Conservation (phyloP, 2,329 filamentous ascomycete genomes). For the Apiospora hydei region DNA sequence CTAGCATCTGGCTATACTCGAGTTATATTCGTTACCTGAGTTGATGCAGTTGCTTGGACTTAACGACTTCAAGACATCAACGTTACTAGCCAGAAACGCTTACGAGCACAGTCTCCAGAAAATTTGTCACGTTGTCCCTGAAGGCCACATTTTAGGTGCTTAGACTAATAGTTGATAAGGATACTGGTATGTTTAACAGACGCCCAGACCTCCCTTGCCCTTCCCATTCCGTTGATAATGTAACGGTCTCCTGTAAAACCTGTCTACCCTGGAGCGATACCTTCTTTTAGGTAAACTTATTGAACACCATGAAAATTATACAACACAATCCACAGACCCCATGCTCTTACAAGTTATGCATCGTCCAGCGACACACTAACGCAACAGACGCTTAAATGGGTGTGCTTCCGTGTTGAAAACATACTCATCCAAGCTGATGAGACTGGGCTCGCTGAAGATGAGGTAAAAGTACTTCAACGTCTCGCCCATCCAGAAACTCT, state of each 20-base stretch:
- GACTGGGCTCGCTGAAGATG: conserved; percentile 28
- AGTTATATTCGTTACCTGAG: not conserved
- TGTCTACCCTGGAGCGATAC: not conserved
- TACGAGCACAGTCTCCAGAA: too few species aligned
- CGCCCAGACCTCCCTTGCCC: too few species aligned
- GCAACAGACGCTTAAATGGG: conserved; percentile 23
- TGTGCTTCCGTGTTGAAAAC: conserved; percentile 31
- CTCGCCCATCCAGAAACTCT: conserved; percentile 31
- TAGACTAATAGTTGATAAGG: too few species aligned
- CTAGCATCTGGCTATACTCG: not conserved
- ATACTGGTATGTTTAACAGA: too few species aligned
- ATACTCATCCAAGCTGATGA: conserved; percentile 28
- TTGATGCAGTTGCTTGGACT: not conserved
- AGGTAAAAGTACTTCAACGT: conserved; percentile 30
- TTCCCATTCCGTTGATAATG: too few species aligned
- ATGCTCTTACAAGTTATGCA: not conserved
- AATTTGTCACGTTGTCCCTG: too few species aligned
- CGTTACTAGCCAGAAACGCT: too few species aligned
- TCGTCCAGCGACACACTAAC: not conserved
- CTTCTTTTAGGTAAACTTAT: too few species aligned
- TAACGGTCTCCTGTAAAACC: too few species aligned
- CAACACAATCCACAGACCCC: not conserved
- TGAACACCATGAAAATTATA: not conserved
- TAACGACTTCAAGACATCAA: not conserved
- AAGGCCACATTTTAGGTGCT: too few species aligned